These are phyloP conservation scores for Komagataella phaffii DNA, from an alignment of 805 yeast genomes.

Conservation along the genomic window DNA sequence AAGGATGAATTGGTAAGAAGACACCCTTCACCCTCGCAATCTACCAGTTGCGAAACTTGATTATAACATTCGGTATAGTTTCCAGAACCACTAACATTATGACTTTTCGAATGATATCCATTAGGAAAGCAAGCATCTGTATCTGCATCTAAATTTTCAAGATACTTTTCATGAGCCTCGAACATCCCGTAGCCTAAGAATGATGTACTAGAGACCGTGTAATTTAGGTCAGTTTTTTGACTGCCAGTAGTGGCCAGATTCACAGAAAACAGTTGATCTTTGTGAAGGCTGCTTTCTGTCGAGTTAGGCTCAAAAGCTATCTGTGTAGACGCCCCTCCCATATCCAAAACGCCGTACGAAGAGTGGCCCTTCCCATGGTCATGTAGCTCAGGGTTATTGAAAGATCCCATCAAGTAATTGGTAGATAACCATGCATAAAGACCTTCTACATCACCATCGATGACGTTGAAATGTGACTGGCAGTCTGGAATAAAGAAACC, in stretches of 20 bases:
- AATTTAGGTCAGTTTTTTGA: conserved; percentile 52
- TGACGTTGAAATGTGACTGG: conserved; percentile 61
- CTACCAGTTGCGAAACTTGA: conserved; percentile 66
- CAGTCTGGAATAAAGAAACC: conserved; percentile 49
- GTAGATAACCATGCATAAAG: conserved; percentile 91
- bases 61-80: conserved; percentile 61
- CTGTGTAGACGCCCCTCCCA: conserved; percentile 99
- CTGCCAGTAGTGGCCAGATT: conserved; percentile 23
- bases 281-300: conserved; percentile 48
- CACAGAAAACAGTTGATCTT: conserved; percentile 33
- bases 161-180: conserved; percentile 69
- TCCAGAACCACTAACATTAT: conserved; percentile 62
- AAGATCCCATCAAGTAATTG: conserved; percentile 65
- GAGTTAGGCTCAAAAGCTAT: conserved; percentile 77
- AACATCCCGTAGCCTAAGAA: conserved; percentile 99
- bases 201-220: conserved; percentile 67
- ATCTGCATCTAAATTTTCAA: conserved; percentile 24
- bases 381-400: conserved; percentile 25
- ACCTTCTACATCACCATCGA: conserved; percentile 93
- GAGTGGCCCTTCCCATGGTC: conserved; percentile 13
- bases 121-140: conserved; percentile 74
- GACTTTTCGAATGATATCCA: conserved; percentile 38
- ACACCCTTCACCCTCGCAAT: conserved; percentile 84
- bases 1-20: conserved; percentile 92
- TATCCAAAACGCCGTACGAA: conserved; percentile 90